Percentiles rank a stretch among this genome's conserved stretches.
phyloP scores from a whole-genome alignment of 306 rosid genomes.

The Fragaria vesca region DNA sequence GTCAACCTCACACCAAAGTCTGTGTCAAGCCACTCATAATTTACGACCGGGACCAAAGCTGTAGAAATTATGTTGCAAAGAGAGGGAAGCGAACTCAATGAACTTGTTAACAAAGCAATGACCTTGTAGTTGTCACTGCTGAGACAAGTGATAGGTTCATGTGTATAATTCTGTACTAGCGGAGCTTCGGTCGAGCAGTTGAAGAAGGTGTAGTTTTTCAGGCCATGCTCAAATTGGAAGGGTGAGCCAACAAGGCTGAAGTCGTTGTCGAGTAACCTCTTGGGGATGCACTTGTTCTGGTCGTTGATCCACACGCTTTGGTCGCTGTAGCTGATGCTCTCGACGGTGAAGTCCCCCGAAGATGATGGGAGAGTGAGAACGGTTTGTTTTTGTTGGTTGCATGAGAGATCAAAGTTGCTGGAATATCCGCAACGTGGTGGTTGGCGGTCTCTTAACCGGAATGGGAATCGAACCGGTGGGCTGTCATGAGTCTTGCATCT shows the following conservation, averaged over 20 bases:
- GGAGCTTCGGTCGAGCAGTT: conserved; percentile 25
- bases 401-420: conserved; percentile 14
- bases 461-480: conserved; percentile 18
- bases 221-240: neutral
- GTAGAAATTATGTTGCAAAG: conserved; percentile 26
- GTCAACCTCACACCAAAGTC: conserved; percentile 24
- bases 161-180: neutral
- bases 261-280: conserved; percentile 7
- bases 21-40: neutral
- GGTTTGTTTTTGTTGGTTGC: conserved; percentile 1
- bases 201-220: conserved; percentile 29
- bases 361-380: neutral
- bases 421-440: conserved; percentile 6
- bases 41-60: conserved; percentile 22
- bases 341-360: neutral
- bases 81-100: neutral
- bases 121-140: conserved; percentile 21
- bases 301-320: conserved; percentile 19
- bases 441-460: conserved; percentile 8
- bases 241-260: conserved; percentile 26
- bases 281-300: conserved; percentile 19
- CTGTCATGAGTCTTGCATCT: neutral
- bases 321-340: neutral
- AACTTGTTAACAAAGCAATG: neutral
- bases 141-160: conserved; percentile 31